Evolutionary conservation across 2,329 filamentous ascomycete species (phyloP).

Genomic region (Thermothelomyces thermophilus): DNA sequence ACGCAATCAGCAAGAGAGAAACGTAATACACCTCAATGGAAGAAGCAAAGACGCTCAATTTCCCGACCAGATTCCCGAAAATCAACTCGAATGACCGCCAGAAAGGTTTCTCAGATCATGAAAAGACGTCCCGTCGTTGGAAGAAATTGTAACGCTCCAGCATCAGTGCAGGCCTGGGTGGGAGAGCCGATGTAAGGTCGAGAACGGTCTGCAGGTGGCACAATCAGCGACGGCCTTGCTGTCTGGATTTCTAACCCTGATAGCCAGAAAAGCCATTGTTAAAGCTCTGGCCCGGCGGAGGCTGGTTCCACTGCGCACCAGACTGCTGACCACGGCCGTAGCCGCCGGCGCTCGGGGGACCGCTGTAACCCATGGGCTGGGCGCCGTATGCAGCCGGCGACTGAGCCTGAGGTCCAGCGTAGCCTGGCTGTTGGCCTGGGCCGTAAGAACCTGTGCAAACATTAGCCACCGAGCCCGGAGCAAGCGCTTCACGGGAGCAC

Average conservation of each 20-base stretch:
- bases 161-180: constrained; percentile 5
- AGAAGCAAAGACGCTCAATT: constrained; percentile 20
- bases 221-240: neutral
- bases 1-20: constrained; percentile 11
- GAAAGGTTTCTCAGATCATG: constrained; percentile 19
- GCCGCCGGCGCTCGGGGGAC: constrained; percentile 69
- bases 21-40: constrained; percentile 15
- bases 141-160: constrained; percentile 15
- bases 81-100: constrained; percentile 19
- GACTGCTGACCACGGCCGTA: constrained; percentile 71
- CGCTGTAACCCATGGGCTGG: constrained; percentile 65
- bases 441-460: constrained; percentile 31
- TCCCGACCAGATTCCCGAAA: constrained; percentile 21
- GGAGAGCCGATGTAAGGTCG: constrained; percentile 11
- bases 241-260: constrained; percentile 42
- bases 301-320: constrained; percentile 49
- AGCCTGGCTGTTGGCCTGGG: constrained; percentile 59
- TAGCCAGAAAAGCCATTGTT: constrained; percentile 58
- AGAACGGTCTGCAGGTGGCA: constrained; percentile 3
- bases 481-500: constrained; percentile 26
- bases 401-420: constrained; percentile 54
- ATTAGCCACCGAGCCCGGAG: constrained; percentile 42
- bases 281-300: constrained; percentile 48
- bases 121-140: constrained; percentile 15
- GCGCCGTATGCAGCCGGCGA: constrained; percentile 57